Percentiles rank a stretch among this genome's conserved stretches.
Evolutionary conservation across 192 early-diverging fungal genomes (phyloP).

Genomic region (Entomortierella parvispora): DNA sequence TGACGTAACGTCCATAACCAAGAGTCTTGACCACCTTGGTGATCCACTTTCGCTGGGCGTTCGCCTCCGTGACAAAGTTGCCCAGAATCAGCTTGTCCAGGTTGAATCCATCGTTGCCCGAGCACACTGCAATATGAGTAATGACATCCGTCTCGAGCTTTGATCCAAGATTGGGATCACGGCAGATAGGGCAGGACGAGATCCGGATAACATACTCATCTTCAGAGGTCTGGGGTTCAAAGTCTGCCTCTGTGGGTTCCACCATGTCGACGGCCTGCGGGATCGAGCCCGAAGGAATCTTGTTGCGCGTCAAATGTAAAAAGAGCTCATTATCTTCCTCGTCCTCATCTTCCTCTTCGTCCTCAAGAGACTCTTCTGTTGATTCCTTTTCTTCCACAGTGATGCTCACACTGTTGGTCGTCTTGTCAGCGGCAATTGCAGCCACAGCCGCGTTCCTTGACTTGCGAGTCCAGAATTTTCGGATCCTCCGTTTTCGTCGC

Average conservation of each 20-base stretch:
- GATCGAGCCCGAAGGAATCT: constrained; percentile 3
- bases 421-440: background rate
- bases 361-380: constrained; percentile 26
- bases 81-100: constrained; percentile 81
- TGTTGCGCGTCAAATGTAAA: constrained; percentile 28
- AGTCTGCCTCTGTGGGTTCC: constrained; percentile 43
- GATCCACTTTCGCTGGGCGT: constrained; percentile 78
- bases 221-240: constrained; percentile 30
- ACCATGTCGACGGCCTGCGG: constrained; percentile 23
- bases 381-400: background rate
- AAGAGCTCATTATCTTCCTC: constrained; percentile 46
- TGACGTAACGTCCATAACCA: constrained; percentile 69
- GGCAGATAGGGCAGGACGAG: constrained; percentile 78
- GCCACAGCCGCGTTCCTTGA: background rate
- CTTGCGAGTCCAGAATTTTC: constrained; percentile 42
- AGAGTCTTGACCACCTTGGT: constrained; percentile 72
- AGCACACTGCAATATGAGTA: constrained; percentile 81
- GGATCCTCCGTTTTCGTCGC: constrained; percentile 20
- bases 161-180: constrained; percentile 60
- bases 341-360: constrained; percentile 21
- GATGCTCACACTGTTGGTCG: too few relatives aligned
- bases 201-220: constrained; percentile 75
- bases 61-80: constrained; percentile 79
- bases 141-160: constrained; percentile 76
- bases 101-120: constrained; percentile 73